Conservation (phyloP, 2,329 filamentous ascomycete genomes). For the Paraconiothyrium brasiliense region DNA sequence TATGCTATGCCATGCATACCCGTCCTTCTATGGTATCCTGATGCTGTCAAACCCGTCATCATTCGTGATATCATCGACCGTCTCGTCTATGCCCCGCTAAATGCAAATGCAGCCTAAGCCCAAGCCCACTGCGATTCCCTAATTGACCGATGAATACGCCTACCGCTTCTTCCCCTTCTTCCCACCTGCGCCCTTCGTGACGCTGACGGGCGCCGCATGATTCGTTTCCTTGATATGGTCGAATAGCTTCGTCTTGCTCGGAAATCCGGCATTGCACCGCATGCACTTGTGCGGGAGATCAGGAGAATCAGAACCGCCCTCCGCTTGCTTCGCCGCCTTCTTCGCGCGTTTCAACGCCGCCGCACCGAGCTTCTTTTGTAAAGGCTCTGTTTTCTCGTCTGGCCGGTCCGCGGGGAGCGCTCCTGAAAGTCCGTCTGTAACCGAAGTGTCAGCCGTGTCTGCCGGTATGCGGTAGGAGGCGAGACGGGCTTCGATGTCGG, state of each 20-base stretch:
- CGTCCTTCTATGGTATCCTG: background rate
- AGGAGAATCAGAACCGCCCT: slow-evolving; percentile 25
- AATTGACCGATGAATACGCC: background rate
- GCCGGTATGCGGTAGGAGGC: slow-evolving; percentile 21
- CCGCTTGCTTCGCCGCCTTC: slow-evolving; percentile 54
- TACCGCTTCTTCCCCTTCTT: slow-evolving; percentile 38
- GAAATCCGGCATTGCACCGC: slow-evolving; percentile 80
- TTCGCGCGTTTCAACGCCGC: slow-evolving; percentile 60
- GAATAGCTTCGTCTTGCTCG: slow-evolving; percentile 77
- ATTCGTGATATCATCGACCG: background rate
- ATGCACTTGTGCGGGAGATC: slow-evolving; percentile 72
- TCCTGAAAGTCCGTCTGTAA: slow-evolving; percentile 18
- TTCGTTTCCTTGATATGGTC: slow-evolving; percentile 72
- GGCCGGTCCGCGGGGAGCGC: slow-evolving; percentile 10
- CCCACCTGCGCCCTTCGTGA: slow-evolving; percentile 16
- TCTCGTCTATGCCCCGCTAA: background rate
- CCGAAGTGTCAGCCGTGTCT: background rate
- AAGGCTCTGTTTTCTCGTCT: slow-evolving; percentile 14
- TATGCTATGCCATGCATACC: too few relatives aligned
- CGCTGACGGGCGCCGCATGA: slow-evolving; percentile 66
- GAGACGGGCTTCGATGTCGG: slow-evolving; percentile 48
- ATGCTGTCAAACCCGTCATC: background rate
- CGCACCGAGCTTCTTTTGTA: slow-evolving; percentile 55
- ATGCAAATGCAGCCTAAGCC: background rate
- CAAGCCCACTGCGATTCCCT: background rate